phyloP scores from a whole-genome alignment of 1,139 yeast genomes.

The Scheffersomyces lignicola region DNA sequence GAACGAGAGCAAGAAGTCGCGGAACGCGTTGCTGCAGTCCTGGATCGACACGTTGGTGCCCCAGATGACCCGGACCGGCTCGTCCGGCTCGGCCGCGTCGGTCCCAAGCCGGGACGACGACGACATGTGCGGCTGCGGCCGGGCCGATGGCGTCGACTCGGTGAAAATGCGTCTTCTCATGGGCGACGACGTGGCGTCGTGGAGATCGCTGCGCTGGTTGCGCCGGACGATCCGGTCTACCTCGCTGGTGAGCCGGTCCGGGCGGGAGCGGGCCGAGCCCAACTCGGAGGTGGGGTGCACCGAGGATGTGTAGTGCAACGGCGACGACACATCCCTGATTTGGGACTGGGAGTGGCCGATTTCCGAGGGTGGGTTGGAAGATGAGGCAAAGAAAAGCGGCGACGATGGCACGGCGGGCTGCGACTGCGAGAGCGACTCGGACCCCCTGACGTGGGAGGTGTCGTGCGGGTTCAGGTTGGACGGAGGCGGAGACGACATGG shows the following conservation, averaged over 20 bases:
- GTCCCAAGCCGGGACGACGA: conserved; percentile 32
- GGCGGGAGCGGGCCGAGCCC: conserved; percentile 21
- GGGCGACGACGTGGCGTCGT: conserved; percentile 44
- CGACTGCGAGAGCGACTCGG: conserved; percentile 36
- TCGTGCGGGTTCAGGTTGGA: conserved; percentile 18
- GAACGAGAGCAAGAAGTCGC: conserved; percentile 82
- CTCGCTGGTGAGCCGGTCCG: conserved; percentile 40
- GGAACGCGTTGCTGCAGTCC: conserved; percentile 77
- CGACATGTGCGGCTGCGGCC: conserved; percentile 15
- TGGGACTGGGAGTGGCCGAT: conserved; percentile 17
- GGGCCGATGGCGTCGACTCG: conserved; percentile 10
- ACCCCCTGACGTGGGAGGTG: conserved; percentile 16
- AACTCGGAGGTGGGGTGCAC: conserved; percentile 38
- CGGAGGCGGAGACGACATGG: conserved; percentile 33
- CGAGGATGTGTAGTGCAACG: conserved; percentile 47
- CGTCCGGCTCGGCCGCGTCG: conserved; percentile 41
- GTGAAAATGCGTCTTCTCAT: conserved; percentile 37
- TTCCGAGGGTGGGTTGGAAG: conserved; percentile 48
- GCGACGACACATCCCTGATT: conserved; percentile 40
- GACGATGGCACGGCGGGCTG: conserved; percentile 62
- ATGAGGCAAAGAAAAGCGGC: conserved; percentile 62
- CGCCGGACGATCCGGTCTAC: conserved; percentile 45
- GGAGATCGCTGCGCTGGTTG: conserved; percentile 44
- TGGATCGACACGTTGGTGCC: conserved; percentile 95
- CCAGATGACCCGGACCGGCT: conserved; percentile 92